phyloP scores from a whole-genome alignment of 495 filamentous ascomycete genomes.

The Margaritispora aquatica region DNA sequence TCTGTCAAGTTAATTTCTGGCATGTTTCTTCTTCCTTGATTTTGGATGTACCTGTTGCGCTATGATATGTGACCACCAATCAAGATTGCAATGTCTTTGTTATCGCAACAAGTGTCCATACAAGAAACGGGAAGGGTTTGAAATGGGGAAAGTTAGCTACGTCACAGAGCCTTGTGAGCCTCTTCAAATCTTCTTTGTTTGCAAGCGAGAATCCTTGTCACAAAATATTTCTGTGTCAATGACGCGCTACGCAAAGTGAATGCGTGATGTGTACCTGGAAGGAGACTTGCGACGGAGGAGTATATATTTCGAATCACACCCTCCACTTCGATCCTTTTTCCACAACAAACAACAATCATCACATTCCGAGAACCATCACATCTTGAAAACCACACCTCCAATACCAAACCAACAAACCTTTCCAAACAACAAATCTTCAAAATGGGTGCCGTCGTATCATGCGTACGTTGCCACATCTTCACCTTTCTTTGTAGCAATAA shows the following conservation, averaged over 20 bases:
- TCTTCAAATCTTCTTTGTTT: background rate
- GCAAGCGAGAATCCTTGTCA: too few species aligned
- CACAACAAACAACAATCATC: background rate
- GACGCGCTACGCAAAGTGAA: background rate
- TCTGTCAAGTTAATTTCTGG: background rate
- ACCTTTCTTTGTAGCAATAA: background rate
- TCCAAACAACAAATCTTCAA: conserved; percentile 31
- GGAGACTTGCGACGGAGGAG: too few species aligned
- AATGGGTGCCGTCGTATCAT: conserved; percentile 96
- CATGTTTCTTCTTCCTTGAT: background rate
- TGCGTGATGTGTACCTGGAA: background rate
- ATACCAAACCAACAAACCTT: conserved; percentile 11
- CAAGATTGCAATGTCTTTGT: background rate
- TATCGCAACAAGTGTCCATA: background rate
- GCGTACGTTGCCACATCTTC: conserved; percentile 56
- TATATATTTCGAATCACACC: conserved; percentile 30
- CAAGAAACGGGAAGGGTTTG: background rate
- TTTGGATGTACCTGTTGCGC: background rate
- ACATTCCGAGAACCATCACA: conserved; percentile 6
- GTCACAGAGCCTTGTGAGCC: background rate
- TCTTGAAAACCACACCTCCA: conserved; percentile 11
- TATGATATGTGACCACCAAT: background rate
- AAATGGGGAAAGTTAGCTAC: background rate
- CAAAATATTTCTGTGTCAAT: background rate
- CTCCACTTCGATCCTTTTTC: background rate